Conservation (phyloP, 208 protist species). For the Trypanosoma platydactyli region DNA sequence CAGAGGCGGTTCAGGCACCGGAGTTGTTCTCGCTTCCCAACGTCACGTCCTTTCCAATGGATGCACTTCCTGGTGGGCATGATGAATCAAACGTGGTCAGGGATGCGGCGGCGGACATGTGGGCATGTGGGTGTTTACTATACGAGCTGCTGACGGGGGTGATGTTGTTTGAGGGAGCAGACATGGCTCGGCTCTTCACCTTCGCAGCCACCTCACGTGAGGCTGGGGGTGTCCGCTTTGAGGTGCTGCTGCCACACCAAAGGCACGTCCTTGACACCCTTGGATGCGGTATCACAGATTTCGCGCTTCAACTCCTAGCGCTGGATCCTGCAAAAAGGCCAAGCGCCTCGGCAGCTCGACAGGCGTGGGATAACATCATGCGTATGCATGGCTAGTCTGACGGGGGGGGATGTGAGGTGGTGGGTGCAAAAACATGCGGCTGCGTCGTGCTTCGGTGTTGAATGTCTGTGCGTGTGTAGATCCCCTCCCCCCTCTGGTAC, state of each 20-base stretch:
- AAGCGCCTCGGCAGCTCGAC: slow-evolving; percentile 54
- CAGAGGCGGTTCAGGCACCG: slow-evolving; percentile 82
- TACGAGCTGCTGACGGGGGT: slow-evolving; percentile 83
- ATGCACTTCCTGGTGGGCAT: neutral
- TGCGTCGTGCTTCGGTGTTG: neutral
- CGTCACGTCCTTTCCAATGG: neutral
- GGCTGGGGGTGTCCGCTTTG: neutral
- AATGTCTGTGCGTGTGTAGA: slow-evolving; percentile 5
- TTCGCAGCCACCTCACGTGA: slow-evolving; percentile 18
- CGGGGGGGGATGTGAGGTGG: no score
- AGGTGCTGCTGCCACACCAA: slow-evolving; percentile 31
- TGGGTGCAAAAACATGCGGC: no score
- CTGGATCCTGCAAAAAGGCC: slow-evolving; percentile 66
- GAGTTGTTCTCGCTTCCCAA: slow-evolving; percentile 44
- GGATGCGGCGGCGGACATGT: slow-evolving; percentile 81
- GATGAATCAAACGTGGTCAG: neutral
- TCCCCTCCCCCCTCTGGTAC: slow-evolving; percentile 3
- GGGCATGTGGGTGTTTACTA: slow-evolving; percentile 79
- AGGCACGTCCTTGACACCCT: slow-evolving; percentile 43
- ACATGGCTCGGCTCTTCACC: slow-evolving; percentile 55
- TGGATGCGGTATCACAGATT: slow-evolving; percentile 50
- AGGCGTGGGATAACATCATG: slow-evolving; percentile 58
- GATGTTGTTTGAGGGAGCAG: slow-evolving; percentile 76
- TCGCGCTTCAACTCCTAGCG: slow-evolving; percentile 51
- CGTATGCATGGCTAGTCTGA: slow-evolving; percentile 11